Conservation (phyloP, 2,329 filamentous ascomycete species). For the Pleomassaria siparia region DNA sequence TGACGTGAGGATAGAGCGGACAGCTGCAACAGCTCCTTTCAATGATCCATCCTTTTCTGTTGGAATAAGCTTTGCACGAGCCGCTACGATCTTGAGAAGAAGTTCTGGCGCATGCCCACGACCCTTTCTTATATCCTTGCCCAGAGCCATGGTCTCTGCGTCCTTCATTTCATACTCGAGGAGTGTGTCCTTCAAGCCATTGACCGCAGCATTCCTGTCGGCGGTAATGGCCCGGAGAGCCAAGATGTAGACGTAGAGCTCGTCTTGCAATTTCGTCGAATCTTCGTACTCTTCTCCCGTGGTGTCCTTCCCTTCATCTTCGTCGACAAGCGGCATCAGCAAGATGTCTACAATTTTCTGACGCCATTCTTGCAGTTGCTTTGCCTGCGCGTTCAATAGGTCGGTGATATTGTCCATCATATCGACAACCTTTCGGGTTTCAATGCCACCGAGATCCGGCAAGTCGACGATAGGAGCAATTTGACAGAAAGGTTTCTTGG, state of each 20-base stretch:
- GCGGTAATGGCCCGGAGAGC: slow-evolving; percentile 73
- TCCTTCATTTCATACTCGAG: slow-evolving; percentile 70
- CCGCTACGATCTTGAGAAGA: slow-evolving; percentile 56
- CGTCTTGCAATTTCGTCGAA: slow-evolving; percentile 84
- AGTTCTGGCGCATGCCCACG: slow-evolving; percentile 69
- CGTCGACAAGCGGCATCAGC: slow-evolving; percentile 75
- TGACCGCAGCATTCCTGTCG: slow-evolving; percentile 75
- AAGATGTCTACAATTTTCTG: slow-evolving; percentile 71
- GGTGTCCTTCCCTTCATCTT: slow-evolving; percentile 69
- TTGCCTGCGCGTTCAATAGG: slow-evolving; percentile 71
- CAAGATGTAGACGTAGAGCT: slow-evolving; percentile 84
- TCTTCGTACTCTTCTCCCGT: slow-evolving; percentile 90
- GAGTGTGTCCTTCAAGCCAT: slow-evolving; percentile 74
- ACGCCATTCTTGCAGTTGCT: slow-evolving; percentile 73
- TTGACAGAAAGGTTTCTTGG: slow-evolving; percentile 22
- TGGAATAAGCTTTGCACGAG: slow-evolving; percentile 54
- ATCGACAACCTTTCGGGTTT: slow-evolving; percentile 67
- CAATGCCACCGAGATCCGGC: slow-evolving; percentile 65
- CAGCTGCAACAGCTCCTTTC: slow-evolving; percentile 67
- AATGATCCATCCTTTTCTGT: slow-evolving; percentile 62
- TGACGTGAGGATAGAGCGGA: slow-evolving; percentile 64
- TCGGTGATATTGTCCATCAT: slow-evolving; percentile 66
- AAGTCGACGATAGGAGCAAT: slow-evolving; percentile 55
- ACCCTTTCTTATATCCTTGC: slow-evolving; percentile 58
- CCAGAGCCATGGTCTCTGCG: slow-evolving; percentile 59